Conservation (phyloP, 179 eudicot species). For the Beta lomatogona region DNA sequence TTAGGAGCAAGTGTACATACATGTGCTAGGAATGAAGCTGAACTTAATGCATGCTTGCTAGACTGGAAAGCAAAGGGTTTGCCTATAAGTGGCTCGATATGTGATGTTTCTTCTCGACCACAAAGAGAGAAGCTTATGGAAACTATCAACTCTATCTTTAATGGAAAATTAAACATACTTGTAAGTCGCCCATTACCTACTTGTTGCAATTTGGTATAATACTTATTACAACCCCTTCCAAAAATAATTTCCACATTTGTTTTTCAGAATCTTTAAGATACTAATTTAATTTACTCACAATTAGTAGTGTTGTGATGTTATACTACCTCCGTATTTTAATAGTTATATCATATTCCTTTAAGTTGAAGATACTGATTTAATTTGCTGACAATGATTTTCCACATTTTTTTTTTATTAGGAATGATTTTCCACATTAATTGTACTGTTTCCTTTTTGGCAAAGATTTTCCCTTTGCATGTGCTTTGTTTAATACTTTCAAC, state of each 20-base stretch:
- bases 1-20: constrained; percentile 62
- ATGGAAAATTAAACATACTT: constrained; percentile 54
- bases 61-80: constrained; percentile 51
- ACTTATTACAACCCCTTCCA: neutral
- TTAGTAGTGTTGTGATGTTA: no score
- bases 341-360: neutral
- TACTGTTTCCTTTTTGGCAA: no score
- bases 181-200: constrained; percentile 27
- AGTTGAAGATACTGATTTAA: no score
- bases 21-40: constrained; percentile 49
- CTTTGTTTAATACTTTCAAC: no score
- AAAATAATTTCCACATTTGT: no score
- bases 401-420: no score
- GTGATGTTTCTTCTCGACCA: constrained; percentile 49
- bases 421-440: no score
- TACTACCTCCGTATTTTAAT: no score
- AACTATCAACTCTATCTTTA: constrained; percentile 30
- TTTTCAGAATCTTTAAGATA: no score
- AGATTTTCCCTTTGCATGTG: no score
- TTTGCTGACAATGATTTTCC: no score
- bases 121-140: constrained; percentile 44
- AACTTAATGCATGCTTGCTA: constrained; percentile 39
- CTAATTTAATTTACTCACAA: no score
- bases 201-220: neutral
- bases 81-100: constrained; percentile 49